Percentiles rank a stretch among this genome's conserved stretches.
These are phyloP conservation scores for Psilocybe mexicana DNA, from an alignment of 1,284 basidiomycete genomes.

Conservation along the genomic window DNA sequence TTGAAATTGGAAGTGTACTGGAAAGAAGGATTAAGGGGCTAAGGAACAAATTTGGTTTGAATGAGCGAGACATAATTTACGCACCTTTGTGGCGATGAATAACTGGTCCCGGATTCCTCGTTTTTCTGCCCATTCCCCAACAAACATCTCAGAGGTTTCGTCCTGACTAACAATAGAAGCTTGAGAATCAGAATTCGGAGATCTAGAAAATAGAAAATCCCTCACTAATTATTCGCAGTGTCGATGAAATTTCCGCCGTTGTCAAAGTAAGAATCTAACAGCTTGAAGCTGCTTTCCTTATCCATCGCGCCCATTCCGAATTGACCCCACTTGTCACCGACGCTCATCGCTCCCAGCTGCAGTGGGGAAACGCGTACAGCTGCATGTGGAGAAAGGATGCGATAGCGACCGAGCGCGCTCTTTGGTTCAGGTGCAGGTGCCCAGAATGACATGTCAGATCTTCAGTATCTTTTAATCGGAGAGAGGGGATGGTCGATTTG, in stretches of 20 bases:
- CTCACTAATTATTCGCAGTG: conserved; percentile 50
- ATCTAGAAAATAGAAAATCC: background rate
- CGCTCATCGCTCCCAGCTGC: conserved; percentile 51
- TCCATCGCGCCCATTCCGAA: conserved; percentile 20
- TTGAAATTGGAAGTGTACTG: conserved; percentile 39
- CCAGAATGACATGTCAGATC: conserved; percentile 5
- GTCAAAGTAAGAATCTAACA: conserved; percentile 48
- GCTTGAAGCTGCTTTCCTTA: conserved; percentile 43
- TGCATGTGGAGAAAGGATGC: conserved; percentile 16
- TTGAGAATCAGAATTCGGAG: background rate
- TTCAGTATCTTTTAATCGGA: too few species aligned
- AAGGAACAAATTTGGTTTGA: too few species aligned
- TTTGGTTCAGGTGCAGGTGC: conserved; percentile 4
- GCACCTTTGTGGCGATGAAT: conserved; percentile 54
- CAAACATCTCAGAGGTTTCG: conserved; percentile 43
- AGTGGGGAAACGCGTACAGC: conserved; percentile 29
- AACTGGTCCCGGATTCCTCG: conserved; percentile 52
- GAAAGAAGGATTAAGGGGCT: background rate
- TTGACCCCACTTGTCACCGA: conserved; percentile 40
- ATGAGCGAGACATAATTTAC: background rate
- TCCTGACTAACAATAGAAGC: conserved; percentile 4
- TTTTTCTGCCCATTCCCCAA: conserved; percentile 56
- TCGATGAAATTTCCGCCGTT: conserved; percentile 56
- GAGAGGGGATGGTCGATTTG: too few species aligned
- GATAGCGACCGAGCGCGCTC: conserved; percentile 16